Conservation (phyloP, 768 basidiomycete genomes). For the Xerocomellus amylosporus region DNA sequence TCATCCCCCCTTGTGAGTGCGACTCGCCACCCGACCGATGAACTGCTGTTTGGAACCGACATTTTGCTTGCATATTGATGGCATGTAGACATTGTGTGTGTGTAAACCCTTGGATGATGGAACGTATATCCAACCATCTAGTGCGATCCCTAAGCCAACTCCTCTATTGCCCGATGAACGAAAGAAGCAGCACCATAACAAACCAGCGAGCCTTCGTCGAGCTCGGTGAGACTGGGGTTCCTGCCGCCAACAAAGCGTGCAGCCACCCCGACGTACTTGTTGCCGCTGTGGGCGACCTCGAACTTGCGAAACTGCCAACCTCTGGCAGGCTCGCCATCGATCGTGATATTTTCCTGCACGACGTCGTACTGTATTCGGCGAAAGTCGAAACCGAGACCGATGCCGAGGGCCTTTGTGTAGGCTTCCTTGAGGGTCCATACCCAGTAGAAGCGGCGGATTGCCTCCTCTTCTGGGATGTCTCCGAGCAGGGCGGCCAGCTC, state of each 20-base stretch:
- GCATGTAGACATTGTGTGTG: conserved; percentile 16
- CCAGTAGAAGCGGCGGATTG: conserved; percentile 67
- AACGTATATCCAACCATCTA: conserved; percentile 19
- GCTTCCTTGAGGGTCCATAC: conserved; percentile 93
- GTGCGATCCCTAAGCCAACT: conserved; percentile 30
- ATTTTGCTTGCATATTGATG: conserved; percentile 31
- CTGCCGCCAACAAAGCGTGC: conserved; percentile 56
- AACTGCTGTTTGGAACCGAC: conserved; percentile 31
- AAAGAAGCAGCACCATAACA: conserved; percentile 48
- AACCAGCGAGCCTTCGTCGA: conserved; percentile 41
- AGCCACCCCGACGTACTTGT: conserved; percentile 63
- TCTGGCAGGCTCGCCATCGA: conserved; percentile 53
- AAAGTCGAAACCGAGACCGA: conserved; percentile 83
- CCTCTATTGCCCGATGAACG: conserved; percentile 44
- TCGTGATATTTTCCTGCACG: conserved; percentile 44
- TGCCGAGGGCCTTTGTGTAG: conserved; percentile 83
- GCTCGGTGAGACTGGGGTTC: conserved; percentile 31
- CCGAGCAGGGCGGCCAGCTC: conserved; percentile 36
- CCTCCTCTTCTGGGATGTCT: conserved; percentile 46
- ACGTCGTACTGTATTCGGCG: conserved; percentile 70
- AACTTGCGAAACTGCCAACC: conserved; percentile 75
- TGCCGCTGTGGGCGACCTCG: conserved; percentile 44
- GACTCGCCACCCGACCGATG: conserved; percentile 28
- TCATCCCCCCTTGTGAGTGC: conserved; percentile 43
- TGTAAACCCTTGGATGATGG: conserved; percentile 3